Evolutionary conservation across 345 rosid species (phyloP).

Genomic region (Carallia pectinifolia): DNA sequence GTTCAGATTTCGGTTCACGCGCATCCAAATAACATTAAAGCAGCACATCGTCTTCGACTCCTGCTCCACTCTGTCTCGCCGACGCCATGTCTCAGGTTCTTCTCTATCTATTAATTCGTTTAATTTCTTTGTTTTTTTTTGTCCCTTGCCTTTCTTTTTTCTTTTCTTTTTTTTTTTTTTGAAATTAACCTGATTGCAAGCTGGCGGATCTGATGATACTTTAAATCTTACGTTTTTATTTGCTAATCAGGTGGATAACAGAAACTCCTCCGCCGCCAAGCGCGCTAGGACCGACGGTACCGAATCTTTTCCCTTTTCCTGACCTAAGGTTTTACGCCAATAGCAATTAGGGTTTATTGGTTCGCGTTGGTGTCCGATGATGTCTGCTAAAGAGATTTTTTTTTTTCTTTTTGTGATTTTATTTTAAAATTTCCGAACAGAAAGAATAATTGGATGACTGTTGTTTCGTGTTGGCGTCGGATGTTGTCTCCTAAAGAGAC

Average conservation of each 20-base stretch:
- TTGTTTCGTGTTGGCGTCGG: neutral
- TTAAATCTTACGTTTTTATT: neutral
- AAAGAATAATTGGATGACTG: neutral
- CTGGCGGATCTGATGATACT: neutral
- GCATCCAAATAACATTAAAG: no score
- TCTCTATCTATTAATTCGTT: neutral
- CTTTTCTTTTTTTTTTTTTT: neutral
- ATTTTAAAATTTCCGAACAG: no score
- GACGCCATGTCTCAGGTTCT: slow-evolving; percentile 51
- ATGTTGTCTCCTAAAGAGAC: neutral
- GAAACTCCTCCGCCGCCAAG: slow-evolving; percentile 94
- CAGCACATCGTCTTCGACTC: no score
- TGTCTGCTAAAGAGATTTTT: neutral
- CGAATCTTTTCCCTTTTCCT: neutral
- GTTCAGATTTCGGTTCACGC: no score
- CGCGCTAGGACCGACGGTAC: slow-evolving; percentile 99
- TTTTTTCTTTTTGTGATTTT: neutral
- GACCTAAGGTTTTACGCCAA: neutral
- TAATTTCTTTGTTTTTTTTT: neutral
- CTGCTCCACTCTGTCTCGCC: neutral
- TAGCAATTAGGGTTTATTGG: neutral
- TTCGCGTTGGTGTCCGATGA: neutral
- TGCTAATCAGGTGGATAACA: slow-evolving; percentile 69
- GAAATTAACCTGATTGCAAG: neutral
- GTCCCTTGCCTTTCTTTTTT: no score